Evolutionary conservation across 345 rosid genomes (phyloP).

Genomic region (Euphorbia lathyris): DNA sequence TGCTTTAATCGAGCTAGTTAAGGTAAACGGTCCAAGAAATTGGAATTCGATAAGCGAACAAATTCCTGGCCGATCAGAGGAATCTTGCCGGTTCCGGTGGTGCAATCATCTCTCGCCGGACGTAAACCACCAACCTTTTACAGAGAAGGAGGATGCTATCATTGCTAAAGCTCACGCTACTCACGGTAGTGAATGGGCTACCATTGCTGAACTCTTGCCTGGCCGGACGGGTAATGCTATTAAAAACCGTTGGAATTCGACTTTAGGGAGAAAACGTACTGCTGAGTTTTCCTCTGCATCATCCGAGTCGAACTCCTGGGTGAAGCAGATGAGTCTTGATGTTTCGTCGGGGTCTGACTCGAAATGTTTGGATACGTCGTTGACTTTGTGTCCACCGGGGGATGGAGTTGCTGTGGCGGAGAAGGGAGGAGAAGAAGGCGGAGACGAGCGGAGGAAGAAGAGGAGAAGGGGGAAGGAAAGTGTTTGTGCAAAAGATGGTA

Average conservation of each 20-base stretch:
- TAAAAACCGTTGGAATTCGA: slow-evolving; percentile 71
- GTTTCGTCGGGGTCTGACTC: slow-evolving; percentile 13
- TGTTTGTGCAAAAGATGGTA: slow-evolving; percentile 37
- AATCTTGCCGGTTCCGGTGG: too few relatives aligned
- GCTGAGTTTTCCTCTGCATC: slow-evolving; percentile 29
- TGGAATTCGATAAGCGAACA: too few relatives aligned
- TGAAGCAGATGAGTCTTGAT: slow-evolving; percentile 21
- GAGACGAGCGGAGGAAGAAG: slow-evolving; percentile 1
- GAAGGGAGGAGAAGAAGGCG: background rate
- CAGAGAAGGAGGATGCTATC: slow-evolving; percentile 49
- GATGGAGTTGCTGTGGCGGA: slow-evolving; percentile 3
- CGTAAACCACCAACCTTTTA: too few relatives aligned
- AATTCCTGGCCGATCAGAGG: too few relatives aligned
- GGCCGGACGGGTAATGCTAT: slow-evolving; percentile 69
- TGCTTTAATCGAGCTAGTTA: too few relatives aligned
- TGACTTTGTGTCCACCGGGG: slow-evolving; percentile 49
- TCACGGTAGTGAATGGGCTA: slow-evolving; percentile 69
- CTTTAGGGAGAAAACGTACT: slow-evolving; percentile 35
- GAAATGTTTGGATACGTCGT: slow-evolving; percentile 28
- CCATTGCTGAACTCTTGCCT: slow-evolving; percentile 55
- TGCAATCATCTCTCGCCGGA: too few relatives aligned
- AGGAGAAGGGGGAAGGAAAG: slow-evolving; percentile 24
- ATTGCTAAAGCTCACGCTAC: slow-evolving; percentile 45
- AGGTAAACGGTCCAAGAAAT: too few relatives aligned
- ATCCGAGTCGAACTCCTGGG: slow-evolving; percentile 33